phyloP scores from a whole-genome alignment of 805 yeast species.

The Yamadazyma phyllophila region DNA sequence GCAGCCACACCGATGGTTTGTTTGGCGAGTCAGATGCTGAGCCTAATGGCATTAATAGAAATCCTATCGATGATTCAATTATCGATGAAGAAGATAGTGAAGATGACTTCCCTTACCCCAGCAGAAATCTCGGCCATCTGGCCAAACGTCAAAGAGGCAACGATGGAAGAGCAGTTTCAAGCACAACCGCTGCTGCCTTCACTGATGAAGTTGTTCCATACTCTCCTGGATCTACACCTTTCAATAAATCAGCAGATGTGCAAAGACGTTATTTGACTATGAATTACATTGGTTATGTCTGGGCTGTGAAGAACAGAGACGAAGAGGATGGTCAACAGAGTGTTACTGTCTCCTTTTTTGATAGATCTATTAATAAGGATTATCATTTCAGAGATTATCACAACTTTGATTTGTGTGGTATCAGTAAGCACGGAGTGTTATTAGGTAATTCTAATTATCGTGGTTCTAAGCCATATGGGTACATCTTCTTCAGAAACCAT shows the following conservation, averaged over 20 bases:
- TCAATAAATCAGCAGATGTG: slow-evolving; percentile 23
- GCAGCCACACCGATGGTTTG: slow-evolving; percentile 8
- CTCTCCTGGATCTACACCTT: slow-evolving; percentile 85
- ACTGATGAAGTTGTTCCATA: slow-evolving; percentile 51
- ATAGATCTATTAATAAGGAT: slow-evolving; percentile 68
- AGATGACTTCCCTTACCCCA: slow-evolving; percentile 24
- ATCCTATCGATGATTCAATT: slow-evolving; percentile 16
- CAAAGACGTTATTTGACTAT: slow-evolving; percentile 77
- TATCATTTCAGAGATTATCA: slow-evolving; percentile 80
- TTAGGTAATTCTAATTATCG: slow-evolving; percentile 45
- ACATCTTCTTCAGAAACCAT: slow-evolving; percentile 68
- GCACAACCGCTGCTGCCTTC: background rate
- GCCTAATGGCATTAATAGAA: slow-evolving; percentile 10
- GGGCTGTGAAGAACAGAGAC: slow-evolving; percentile 54
- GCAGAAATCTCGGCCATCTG: slow-evolving; percentile 19
- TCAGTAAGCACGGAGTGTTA: slow-evolving; percentile 64
- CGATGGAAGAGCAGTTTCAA: slow-evolving; percentile 2
- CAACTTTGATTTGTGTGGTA: slow-evolving; percentile 70
- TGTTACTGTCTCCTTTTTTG: slow-evolving; percentile 86
- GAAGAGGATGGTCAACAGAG: slow-evolving; percentile 43
- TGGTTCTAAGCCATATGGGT: slow-evolving; percentile 17
- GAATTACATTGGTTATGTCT: slow-evolving; percentile 76
- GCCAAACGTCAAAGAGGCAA: slow-evolving; percentile 24
- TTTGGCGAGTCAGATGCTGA: slow-evolving; percentile 12
- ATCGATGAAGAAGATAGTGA: slow-evolving; percentile 56